phyloP scores from a whole-genome alignment of 2,329 filamentous ascomycete genomes.

The Pseudocercospora eumusae region DNA sequence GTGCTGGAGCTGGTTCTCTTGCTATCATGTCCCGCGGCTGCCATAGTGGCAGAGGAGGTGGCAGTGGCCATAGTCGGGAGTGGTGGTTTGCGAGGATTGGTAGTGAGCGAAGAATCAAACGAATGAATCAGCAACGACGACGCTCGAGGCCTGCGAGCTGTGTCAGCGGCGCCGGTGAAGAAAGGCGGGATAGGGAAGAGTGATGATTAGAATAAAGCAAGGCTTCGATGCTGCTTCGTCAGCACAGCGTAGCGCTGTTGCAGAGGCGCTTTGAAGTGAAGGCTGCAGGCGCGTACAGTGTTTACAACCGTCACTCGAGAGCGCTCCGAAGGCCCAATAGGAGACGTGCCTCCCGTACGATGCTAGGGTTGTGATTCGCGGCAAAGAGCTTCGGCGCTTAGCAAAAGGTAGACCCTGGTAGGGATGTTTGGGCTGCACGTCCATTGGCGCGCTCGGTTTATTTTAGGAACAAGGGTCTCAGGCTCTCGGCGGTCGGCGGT shows the following conservation, averaged over 20 bases:
- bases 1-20: conserved; percentile 37
- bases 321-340: conserved; percentile 24
- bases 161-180: conserved; percentile 31
- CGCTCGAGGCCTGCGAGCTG: conserved; percentile 31
- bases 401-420: conserved; percentile 14
- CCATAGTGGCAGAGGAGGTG: conserved; percentile 8
- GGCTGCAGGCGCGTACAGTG: conserved; percentile 35
- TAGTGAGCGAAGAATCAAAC: conserved; percentile 37
- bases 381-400: conserved; percentile 24
- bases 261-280: conserved; percentile 31
- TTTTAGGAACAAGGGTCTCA: no score
- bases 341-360: conserved; percentile 13
- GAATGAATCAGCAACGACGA: conserved; percentile 36
- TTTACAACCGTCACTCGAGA: conserved; percentile 19
- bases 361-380: conserved; percentile 22
- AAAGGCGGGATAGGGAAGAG: conserved; percentile 21
- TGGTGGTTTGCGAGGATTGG: conserved; percentile 31
- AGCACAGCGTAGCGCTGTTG: no score
- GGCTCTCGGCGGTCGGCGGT: no score
- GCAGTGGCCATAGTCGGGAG: conserved; percentile 17
- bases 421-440: conserved; percentile 16
- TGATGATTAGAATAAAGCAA: conserved; percentile 27
- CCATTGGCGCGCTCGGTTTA: conserved; percentile 20
- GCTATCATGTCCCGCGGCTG: conserved; percentile 44
- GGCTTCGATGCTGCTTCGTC: conserved; percentile 27